Conservation (phyloP, 768 basidiomycete species). For the Naganishia vishniacii region DNA sequence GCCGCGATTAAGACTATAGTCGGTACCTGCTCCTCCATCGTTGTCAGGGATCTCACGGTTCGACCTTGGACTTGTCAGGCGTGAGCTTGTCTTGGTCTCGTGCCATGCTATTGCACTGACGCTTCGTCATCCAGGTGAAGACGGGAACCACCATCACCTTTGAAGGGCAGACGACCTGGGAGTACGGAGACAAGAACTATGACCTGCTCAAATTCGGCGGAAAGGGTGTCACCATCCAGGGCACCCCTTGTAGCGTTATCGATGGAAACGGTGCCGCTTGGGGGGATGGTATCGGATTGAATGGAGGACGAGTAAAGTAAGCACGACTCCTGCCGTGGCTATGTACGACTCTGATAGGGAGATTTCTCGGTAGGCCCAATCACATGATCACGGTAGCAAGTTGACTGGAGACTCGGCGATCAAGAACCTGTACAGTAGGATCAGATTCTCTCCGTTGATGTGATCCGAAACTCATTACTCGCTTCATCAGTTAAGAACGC, state of each 20-base stretch:
- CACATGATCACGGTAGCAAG: conserved; percentile 30
- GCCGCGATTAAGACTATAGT: conserved; percentile 20
- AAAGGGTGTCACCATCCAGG: conserved; percentile 29
- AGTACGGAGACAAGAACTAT: conserved; percentile 26
- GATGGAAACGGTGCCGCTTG: conserved; percentile 30
- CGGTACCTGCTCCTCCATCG: conserved; percentile 23
- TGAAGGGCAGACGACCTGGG: conserved; percentile 26
- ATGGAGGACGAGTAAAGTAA: conserved; percentile 28
- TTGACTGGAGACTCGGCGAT: conserved; percentile 28
- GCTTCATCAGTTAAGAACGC: conserved; percentile 19
- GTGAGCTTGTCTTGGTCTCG: not conserved
- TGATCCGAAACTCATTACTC: not conserved
- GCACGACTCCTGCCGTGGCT: not conserved
- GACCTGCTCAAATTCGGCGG: conserved; percentile 29
- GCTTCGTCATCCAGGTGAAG: not conserved
- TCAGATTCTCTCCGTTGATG: not conserved
- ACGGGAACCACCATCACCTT: conserved; percentile 26
- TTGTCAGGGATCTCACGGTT: conserved; percentile 25
- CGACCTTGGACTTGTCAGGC: conserved; percentile 25
- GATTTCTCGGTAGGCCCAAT: conserved; percentile 21
- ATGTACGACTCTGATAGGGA: too few species aligned
- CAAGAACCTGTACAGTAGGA: conserved; percentile 30
- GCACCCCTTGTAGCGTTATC: conserved; percentile 28
- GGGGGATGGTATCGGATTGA: conserved; percentile 31
- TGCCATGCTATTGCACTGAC: not conserved